A percentile compares a stretch with the other conserved stretches of the same genome.
Evolutionary conservation across 23 red algal genomes (phyloP).

Genomic region (Gracilaria gracilis): DNA sequence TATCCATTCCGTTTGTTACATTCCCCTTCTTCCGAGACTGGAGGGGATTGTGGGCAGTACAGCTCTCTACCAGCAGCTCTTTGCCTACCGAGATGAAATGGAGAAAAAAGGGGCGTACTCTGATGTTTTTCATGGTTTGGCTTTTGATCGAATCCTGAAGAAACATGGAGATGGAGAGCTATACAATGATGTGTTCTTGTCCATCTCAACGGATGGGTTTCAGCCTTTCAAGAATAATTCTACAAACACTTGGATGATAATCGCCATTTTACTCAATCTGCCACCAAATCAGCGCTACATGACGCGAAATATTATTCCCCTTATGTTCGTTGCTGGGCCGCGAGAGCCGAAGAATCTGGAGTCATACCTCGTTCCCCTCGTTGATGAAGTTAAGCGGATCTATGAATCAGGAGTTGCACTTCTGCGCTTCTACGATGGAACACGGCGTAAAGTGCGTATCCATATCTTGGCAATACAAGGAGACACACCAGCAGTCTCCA

Average conservation of each 20-base stretch:
- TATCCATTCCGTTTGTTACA: too few relatives aligned
- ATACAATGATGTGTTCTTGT: constrained; percentile 20
- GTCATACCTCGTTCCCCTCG: not conserved
- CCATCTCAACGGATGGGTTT: constrained; percentile 5
- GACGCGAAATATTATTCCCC: not conserved
- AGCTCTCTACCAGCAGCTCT: too few relatives aligned
- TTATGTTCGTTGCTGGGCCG: constrained; percentile 14
- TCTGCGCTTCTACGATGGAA: not conserved
- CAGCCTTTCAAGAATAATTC: not conserved
- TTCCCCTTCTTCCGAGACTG: too few relatives aligned
- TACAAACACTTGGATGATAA: not conserved
- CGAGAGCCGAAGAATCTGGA: not conserved
- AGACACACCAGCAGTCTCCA: too few relatives aligned
- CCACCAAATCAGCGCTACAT: not conserved
- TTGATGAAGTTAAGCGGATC: not conserved
- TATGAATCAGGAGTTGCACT: not conserved
- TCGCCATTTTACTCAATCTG: not conserved
- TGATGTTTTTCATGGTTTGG: too few relatives aligned
- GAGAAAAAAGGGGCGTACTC: too few relatives aligned
- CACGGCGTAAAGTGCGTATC: not conserved
- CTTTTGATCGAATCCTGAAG: too few relatives aligned
- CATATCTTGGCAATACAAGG: too few relatives aligned
- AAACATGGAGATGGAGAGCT: not conserved
- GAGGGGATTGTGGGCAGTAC: too few relatives aligned
- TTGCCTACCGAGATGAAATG: too few relatives aligned